phyloP scores from a whole-genome alignment of 129 eudicot species.

The Arctium lappa region DNA sequence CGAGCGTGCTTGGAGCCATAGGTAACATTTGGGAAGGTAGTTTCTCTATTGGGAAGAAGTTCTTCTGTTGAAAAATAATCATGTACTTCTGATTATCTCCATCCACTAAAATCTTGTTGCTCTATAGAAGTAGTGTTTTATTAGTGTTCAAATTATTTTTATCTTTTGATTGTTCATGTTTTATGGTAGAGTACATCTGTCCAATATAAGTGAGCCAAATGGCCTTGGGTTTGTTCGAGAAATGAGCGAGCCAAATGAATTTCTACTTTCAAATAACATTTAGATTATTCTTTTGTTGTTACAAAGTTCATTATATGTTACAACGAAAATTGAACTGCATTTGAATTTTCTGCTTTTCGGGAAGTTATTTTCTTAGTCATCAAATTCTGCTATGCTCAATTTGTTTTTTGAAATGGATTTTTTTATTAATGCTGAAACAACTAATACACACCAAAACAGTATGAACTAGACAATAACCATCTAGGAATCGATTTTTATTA shows the following conservation, averaged over 20 bases:
- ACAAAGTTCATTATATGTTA: too few relatives aligned
- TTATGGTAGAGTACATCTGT: not conserved
- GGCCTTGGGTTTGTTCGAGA: not conserved
- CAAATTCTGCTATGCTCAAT: not conserved
- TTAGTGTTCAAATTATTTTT: not conserved
- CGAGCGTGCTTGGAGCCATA: conserved; percentile 91
- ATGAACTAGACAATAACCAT: too few relatives aligned
- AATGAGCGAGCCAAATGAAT: not conserved
- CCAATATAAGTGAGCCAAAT: not conserved
- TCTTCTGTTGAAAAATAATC: not conserved
- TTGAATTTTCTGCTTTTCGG: too few relatives aligned
- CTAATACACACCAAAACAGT: too few relatives aligned
- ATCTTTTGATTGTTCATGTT: not conserved
- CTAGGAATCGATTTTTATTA: not conserved
- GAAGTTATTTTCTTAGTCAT: not conserved
- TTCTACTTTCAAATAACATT: not conserved
- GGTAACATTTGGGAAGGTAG: conserved; percentile 47
- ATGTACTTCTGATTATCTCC: conserved; percentile 8
- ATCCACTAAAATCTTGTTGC: not conserved
- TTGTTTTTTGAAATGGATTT: not conserved
- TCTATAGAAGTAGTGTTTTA: conserved; percentile 1
- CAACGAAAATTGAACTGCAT: too few relatives aligned
- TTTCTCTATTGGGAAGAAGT: conserved; percentile 8
- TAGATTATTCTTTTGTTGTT: not conserved
- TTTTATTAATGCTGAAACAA: too few relatives aligned